Percentiles rank a stretch among this genome's conserved stretches.
These are phyloP conservation scores for Salix dunnii DNA, from an alignment of 345 rosid genomes.

Conservation along the genomic window DNA sequence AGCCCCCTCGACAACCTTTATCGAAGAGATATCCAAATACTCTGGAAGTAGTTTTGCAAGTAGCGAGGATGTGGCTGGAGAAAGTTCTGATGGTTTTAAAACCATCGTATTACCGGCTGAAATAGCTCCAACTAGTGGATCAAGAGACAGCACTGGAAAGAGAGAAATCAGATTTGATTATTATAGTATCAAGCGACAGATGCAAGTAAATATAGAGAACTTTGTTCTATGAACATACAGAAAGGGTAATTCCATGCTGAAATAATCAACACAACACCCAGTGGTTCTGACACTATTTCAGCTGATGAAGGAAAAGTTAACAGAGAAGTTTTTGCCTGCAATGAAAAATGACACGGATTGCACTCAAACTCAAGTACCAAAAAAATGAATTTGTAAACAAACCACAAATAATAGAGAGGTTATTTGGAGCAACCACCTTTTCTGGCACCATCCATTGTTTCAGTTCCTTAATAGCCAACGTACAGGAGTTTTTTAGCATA, in stretches of 20 bases:
- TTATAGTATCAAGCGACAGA: background rate
- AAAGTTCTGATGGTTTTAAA: conserved; percentile 86
- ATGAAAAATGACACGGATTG: conserved; percentile 3
- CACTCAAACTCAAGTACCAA: conserved; percentile 4
- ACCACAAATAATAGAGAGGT: background rate
- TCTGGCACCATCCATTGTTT: conserved; percentile 76
- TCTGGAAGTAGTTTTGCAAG: conserved; percentile 56
- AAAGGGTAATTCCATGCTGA: conserved; percentile 98
- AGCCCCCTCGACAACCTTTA: conserved; percentile 82
- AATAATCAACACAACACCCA: conserved; percentile 84
- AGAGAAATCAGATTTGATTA: conserved; percentile 7
- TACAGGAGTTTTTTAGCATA: conserved; percentile 55
- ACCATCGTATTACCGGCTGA: conserved; percentile 90
- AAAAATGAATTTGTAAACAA: background rate
- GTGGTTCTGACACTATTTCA: conserved; percentile 82
- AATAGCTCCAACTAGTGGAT: conserved; percentile 93
- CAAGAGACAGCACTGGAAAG: conserved; percentile 71
- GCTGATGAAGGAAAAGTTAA: conserved; percentile 88
- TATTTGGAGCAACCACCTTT: conserved; percentile 40
- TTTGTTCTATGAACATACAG: conserved; percentile 44
- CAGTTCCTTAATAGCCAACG: conserved; percentile 59
- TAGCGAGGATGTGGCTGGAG: conserved; percentile 74
- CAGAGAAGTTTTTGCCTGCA: conserved; percentile 78
- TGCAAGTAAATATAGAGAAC: background rate
- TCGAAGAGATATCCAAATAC: conserved; percentile 64